Evolutionary conservation across 441 rosid genomes (phyloP).

Genomic region (Aquilaria agallochum): DNA sequence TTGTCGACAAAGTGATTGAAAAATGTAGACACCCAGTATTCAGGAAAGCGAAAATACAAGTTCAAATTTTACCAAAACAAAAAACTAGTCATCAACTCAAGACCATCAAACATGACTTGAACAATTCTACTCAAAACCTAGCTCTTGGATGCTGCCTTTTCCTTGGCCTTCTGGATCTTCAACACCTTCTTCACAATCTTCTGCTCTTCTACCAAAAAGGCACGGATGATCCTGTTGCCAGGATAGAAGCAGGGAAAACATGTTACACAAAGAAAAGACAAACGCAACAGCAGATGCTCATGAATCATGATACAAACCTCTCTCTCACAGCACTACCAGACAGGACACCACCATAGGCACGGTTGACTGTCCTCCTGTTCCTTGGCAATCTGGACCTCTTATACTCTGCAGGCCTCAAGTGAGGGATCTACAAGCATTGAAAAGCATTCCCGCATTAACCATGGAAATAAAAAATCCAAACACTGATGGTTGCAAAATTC

Average conservation of each 20-base stretch:
- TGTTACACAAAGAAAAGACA: not conserved
- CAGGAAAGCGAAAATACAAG: conserved; percentile 21
- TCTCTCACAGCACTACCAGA: conserved; percentile 15
- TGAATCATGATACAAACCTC: conserved; percentile 14
- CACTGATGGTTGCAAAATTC: no score
- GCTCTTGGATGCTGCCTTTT: conserved; percentile 31
- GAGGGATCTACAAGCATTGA: conserved; percentile 11
- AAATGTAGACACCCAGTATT: conserved; percentile 19
- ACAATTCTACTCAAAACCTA: conserved; percentile 18
- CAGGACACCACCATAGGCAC: conserved; percentile 19
- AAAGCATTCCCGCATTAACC: not conserved
- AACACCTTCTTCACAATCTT: conserved; percentile 67
- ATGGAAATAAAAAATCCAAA: no score
- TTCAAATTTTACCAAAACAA: conserved; percentile 25
- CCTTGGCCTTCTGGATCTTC: conserved; percentile 66
- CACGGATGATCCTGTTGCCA: conserved; percentile 43
- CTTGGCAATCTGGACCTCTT: conserved; percentile 20
- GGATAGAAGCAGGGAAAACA: no score
- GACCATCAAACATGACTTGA: conserved; percentile 14
- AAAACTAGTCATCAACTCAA: conserved; percentile 25
- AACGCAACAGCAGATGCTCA: not conserved
- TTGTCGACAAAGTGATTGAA: conserved; percentile 26
- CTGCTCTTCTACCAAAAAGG: conserved; percentile 63
- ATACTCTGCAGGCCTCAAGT: conserved; percentile 21
- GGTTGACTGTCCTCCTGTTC: conserved; percentile 17